Evolutionary conservation across 176 grass and related monocot genomes (phyloP), one percentile per base, ranked within the genome.

Genomic region (Tuctoria greenei): DNA sequence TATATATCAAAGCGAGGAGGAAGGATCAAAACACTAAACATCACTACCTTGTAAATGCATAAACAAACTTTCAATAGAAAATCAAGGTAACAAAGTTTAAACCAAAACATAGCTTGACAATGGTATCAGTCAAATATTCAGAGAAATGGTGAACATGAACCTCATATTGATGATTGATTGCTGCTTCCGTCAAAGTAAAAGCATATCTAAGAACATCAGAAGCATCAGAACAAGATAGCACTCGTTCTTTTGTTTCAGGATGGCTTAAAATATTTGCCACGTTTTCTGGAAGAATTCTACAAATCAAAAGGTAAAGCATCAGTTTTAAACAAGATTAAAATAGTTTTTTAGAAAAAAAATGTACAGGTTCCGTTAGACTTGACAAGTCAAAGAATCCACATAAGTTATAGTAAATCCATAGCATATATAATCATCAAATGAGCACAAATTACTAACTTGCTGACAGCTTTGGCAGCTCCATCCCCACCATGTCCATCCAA

Each of bases 401-500:
- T n/a, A 43, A 28, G 21, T 57, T 37, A 66, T 24, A 12, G 23
- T 63, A 78, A 61, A 70, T 23, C 38, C 5, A 81, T 70, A 15
- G 10, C 13, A 87, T 57, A 26, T 34, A 69, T 51, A 50, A 57
- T 25, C 28, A 79, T 76, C 47, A 67, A 71, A 84, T 61, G 7
- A 83, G 27, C 35, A 83, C 25, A 54, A 62, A 78, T 40, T 20
- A 88, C 83, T 87, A 75, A 92, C 89, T 86, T 87, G 81, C 84
- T 90, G 71, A 83, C 93, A 78, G 81, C 64, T 82, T 77, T 77
- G 36, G 93, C 93, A 88, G 89, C 93, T 80, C 75, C 87, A 86
- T 81, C 87, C 68, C 93, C 93, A 55, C 82, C 93, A 90, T 92
- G 90, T 72, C 93, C 93, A 92, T 96, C 89, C 72, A 90, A 96